Percentiles rank a stretch among this genome's conserved stretches.
These are phyloP conservation scores for Suillus subalutaceus DNA, from an alignment of 768 basidiomycete genomes.

Conservation along the genomic window DNA sequence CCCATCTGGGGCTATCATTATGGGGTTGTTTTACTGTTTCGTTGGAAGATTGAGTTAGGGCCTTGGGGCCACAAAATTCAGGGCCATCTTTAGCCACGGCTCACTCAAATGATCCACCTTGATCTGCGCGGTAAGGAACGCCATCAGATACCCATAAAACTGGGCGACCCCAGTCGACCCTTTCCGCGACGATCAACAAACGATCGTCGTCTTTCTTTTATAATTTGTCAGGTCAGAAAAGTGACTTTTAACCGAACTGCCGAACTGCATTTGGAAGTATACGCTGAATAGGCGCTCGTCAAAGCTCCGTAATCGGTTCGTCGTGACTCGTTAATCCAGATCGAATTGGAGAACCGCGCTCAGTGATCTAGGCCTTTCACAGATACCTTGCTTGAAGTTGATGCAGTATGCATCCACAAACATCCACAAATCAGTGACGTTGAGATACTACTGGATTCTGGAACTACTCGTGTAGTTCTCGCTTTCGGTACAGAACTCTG, in stretches of 20 bases:
- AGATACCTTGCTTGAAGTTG: background rate
- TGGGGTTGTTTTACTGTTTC: background rate
- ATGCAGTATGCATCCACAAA: background rate
- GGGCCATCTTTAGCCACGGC: background rate
- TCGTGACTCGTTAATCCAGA: background rate
- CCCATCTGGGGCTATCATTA: background rate
- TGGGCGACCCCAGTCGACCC: background rate
- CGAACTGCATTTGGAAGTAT: background rate
- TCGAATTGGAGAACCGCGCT: background rate
- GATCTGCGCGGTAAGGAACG: background rate
- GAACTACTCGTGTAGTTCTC: background rate
- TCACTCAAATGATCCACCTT: background rate
- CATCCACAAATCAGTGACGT: background rate
- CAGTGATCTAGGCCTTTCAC: background rate
- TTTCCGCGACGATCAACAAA: slow-evolving; percentile 1
- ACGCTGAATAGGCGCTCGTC: background rate
- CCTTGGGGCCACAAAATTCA: background rate
- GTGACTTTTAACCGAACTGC: slow-evolving; percentile 5
- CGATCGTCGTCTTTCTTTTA: background rate
- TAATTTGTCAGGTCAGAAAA: background rate
- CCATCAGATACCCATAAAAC: slow-evolving; percentile 6
- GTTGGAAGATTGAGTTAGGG: background rate
- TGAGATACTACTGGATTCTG: background rate
- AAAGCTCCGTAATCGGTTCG: background rate
- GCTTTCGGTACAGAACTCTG: background rate